Percentiles rank a stretch among this genome's conserved stretches.
phyloP scores from a whole-genome alignment of 1,284 basidiomycete species.

The Irpex sp. region DNA sequence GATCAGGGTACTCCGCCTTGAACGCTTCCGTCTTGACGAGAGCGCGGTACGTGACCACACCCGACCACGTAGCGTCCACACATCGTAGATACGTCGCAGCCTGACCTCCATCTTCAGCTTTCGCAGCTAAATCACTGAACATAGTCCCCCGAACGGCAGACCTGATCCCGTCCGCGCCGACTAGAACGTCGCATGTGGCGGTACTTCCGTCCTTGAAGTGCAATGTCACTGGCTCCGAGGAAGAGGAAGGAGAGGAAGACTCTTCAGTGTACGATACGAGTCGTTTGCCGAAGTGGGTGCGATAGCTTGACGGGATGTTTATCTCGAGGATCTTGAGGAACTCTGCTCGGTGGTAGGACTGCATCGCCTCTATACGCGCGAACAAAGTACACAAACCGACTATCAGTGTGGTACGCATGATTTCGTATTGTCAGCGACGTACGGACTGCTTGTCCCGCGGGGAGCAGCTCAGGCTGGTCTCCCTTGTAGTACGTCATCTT shows the following conservation, averaged over 20 bases:
- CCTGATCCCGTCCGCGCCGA: slow-evolving; percentile 43
- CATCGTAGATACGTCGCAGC: slow-evolving; percentile 6
- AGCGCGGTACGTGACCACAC: slow-evolving; percentile 30
- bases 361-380: not conserved
- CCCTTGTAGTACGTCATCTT: not conserved
- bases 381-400: too few relatives aligned
- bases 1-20: not conserved
- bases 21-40: slow-evolving; percentile 15
- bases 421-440: not conserved
- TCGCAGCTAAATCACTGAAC: slow-evolving; percentile 10
- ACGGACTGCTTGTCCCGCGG: not conserved
- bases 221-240: slow-evolving; percentile 7
- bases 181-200: slow-evolving; percentile 34
- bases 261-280: slow-evolving; percentile 25
- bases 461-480: not conserved
- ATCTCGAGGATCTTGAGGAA: slow-evolving; percentile 36
- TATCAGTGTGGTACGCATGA: not conserved
- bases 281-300: slow-evolving; percentile 35
- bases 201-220: slow-evolving; percentile 33
- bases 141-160: slow-evolving; percentile 36
- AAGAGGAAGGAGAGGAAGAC: not conserved
- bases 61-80: slow-evolving; percentile 32
- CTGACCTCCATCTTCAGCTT: slow-evolving; percentile 5
- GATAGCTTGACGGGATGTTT: slow-evolving; percentile 26
- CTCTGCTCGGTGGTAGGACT: slow-evolving; percentile 36